Evolutionary conservation across 805 yeast species (phyloP).

Genomic region (Phaffomyces antillensis): DNA sequence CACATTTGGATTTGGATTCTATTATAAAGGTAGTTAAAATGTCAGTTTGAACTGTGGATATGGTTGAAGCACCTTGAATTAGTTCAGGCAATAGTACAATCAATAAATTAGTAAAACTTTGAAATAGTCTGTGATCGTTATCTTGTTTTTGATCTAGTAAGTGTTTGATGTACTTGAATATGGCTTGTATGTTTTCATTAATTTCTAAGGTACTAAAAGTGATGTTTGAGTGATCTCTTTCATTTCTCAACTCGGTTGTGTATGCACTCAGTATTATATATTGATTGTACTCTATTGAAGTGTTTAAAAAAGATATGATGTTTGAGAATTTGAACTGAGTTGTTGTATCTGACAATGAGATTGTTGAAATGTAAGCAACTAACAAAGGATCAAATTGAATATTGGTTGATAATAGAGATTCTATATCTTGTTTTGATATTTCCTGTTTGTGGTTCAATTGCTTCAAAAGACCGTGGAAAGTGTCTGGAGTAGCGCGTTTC

Average conservation of each 20-base stretch:
- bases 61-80: slow-evolving; percentile 1
- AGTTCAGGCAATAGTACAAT: slow-evolving; percentile 7
- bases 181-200: slow-evolving; percentile 6
- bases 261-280: slow-evolving; percentile 11
- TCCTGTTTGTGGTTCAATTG: slow-evolving; percentile 20
- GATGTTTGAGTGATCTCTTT: slow-evolving; percentile 1
- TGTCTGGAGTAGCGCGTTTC: slow-evolving; percentile 9
- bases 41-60: slow-evolving; percentile 9
- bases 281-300: slow-evolving; percentile 14
- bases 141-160: slow-evolving; percentile 3
- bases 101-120: slow-evolving; percentile 10
- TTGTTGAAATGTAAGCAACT: slow-evolving; percentile 11
- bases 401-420: slow-evolving; percentile 3
- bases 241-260: slow-evolving; percentile 11
- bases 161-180: slow-evolving; percentile 9
- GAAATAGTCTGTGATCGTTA: slow-evolving; percentile 1
- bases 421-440: slow-evolving; percentile 10
- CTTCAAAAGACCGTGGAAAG: slow-evolving; percentile 16
- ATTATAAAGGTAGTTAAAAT: slow-evolving; percentile 8
- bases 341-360: slow-evolving; percentile 4
- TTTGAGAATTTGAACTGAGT: slow-evolving; percentile 10
- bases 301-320: slow-evolving; percentile 7
- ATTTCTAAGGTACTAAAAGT: slow-evolving; percentile 15
- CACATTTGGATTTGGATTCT: slow-evolving; percentile 2
- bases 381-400: slow-evolving; percentile 16